A percentile compares a stretch with the other conserved stretches of the same genome.
phyloP scores from a whole-genome alignment of 352 stramenopile genomes.

The Hyaloperonospora arabidopsidis region DNA sequence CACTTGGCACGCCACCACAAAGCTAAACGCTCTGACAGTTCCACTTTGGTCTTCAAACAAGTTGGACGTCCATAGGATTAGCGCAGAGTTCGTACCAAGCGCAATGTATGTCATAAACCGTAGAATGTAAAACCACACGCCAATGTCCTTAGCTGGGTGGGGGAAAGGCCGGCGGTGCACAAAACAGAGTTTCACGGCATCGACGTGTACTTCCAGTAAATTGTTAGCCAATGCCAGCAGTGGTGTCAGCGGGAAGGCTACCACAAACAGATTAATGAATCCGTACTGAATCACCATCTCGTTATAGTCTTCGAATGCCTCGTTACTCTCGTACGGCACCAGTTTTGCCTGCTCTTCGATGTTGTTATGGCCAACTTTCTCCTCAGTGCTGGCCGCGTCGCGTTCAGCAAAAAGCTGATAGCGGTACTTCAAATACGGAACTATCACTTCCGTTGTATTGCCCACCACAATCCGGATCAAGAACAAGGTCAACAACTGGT shows the following conservation, averaged over 20 bases:
- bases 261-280: slow-evolving; percentile 92
- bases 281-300: slow-evolving; percentile 92
- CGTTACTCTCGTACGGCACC: slow-evolving; percentile 70
- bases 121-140: slow-evolving; percentile 87
- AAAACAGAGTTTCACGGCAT: slow-evolving; percentile 81
- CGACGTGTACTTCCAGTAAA: slow-evolving; percentile 85
- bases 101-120: slow-evolving; percentile 76
- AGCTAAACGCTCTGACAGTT: slow-evolving; percentile 51
- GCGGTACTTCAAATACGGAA: slow-evolving; percentile 80
- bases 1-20: slow-evolving; percentile 65
- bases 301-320: slow-evolving; percentile 86
- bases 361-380: slow-evolving; percentile 54
- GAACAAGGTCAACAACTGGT: slow-evolving; percentile 88
- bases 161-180: slow-evolving; percentile 74
- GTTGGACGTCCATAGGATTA: slow-evolving; percentile 79
- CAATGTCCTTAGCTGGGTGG: slow-evolving; percentile 79
- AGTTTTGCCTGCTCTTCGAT: slow-evolving; percentile 82
- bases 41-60: slow-evolving; percentile 43
- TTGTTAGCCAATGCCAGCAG: slow-evolving; percentile 88
- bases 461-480: slow-evolving; percentile 89
- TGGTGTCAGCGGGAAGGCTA: slow-evolving; percentile 89
- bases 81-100: slow-evolving; percentile 64
- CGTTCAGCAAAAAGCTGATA: slow-evolving; percentile 53
- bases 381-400: slow-evolving; percentile 19
- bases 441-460: slow-evolving; percentile 83